phyloP scores from a whole-genome alignment of 805 yeast genomes.

The Pichia pseudocactophila region DNA sequence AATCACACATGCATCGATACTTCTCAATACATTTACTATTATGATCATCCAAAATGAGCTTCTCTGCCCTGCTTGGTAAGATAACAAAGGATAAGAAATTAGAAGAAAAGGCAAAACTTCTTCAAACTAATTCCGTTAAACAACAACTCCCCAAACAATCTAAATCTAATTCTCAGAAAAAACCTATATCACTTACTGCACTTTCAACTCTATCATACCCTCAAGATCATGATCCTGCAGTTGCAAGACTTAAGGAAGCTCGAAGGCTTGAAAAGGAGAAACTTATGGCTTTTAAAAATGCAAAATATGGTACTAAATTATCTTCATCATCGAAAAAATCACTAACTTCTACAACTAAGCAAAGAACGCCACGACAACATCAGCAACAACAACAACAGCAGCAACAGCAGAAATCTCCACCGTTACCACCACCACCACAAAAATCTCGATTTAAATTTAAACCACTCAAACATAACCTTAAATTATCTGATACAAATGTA shows the following conservation, averaged over 20 bases:
- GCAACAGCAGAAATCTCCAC: neutral
- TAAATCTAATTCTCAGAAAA: too few relatives aligned
- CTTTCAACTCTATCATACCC: neutral
- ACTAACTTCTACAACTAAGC: neutral
- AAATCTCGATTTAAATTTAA: conserved; percentile 5
- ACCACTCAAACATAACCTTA: neutral
- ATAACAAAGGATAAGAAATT: neutral
- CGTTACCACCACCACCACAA: conserved; percentile 1
- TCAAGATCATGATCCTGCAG: conserved; percentile 55
- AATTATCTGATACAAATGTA: neutral
- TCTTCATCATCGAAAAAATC: neutral
- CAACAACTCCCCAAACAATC: neutral
- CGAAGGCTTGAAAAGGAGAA: conserved; percentile 47
- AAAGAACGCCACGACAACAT: neutral
- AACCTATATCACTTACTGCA: neutral
- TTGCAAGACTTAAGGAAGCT: conserved; percentile 57
- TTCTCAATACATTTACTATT: too few relatives aligned
- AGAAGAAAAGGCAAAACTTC: neutral
- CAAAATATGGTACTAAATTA: conserved; percentile 5
- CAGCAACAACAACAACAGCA: neutral
- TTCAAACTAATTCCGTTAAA: neutral
- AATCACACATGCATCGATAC: too few relatives aligned
- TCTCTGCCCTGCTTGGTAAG: neutral
- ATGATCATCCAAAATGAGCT: neutral
- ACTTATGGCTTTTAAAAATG: conserved; percentile 26